Conservation (phyloP, 2,329 filamentous ascomycete genomes). For the Curvularia lunata region DNA sequence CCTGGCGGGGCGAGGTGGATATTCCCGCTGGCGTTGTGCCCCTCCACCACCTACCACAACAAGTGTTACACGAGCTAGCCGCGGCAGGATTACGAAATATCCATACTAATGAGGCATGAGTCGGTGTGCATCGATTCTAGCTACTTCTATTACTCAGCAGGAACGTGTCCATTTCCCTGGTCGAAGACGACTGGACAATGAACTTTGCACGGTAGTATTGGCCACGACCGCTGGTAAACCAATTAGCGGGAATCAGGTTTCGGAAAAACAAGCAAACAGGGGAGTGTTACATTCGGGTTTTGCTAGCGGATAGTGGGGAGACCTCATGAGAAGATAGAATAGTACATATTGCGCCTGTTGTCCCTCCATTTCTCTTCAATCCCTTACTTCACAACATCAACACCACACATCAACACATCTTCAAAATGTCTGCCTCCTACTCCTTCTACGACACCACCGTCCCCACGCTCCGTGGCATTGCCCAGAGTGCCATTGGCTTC, state of each 20-base stretch:
- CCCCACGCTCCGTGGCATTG: slow-evolving; percentile 19
- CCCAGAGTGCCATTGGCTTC: slow-evolving; percentile 22
- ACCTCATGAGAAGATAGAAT: neutral
- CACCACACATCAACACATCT: neutral
- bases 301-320: neutral
- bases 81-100: neutral
- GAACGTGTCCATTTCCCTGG: neutral
- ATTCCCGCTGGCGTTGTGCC: neutral
- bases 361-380: neutral
- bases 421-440: slow-evolving; percentile 25
- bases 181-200: neutral
- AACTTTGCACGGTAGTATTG: neutral
- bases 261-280: slow-evolving; percentile 5
- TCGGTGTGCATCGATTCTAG: neutral
- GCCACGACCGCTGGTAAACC: neutral
- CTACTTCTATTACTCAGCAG: neutral
- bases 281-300: neutral
- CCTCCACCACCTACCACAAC: neutral
- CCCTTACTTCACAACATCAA: neutral
- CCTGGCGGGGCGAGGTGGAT: slow-evolving; percentile 4
- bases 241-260: neutral
- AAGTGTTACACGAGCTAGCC: neutral
- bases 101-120: neutral
- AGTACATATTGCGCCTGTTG: slow-evolving; percentile 1
- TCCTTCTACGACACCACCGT: slow-evolving; percentile 28